Evolutionary conservation across 805 yeast species (phyloP), one percentile per base, ranked within the genome.

Genomic region (Danielia reshetovae): DNA sequence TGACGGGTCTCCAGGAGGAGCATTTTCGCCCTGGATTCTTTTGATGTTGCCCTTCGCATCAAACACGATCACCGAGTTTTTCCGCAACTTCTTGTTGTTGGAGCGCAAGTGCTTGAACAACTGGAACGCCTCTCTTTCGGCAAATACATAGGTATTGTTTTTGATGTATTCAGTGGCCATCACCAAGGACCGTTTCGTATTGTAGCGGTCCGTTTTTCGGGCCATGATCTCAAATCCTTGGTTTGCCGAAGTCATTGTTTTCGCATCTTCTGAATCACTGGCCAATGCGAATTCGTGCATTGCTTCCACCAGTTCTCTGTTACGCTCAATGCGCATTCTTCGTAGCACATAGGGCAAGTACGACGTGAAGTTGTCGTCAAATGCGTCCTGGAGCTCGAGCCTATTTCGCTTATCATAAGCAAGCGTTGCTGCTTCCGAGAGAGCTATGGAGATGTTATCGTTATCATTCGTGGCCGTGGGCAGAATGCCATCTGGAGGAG

Each of bases 371-470:
- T 67, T 67, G n/a, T 58, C 68, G 18, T 47, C 48, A 42, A 50
- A 67, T 2, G 61, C 49, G 0, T 49, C 55, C 46, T 65, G 72
- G n/a, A 65, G 48, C 21, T 62, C 62, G 24, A 55, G 42, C 13
- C 60, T 46, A 11, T 54, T 57, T 10, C 36, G 42, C 18, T 38
- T 39, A 16, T 52, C 47, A 14, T 46, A 39, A 17, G 46, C 36
- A 18, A 65, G 51, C 1, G 72, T 66, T n/a, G 58, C 67, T 4
- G 64, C 36, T 23, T 66, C 71, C 3, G 70, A 62, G 10, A 64
- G 43, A 4, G 60, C 59, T 14, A 41, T 35, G 6, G 59, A 53
- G 16, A 19, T 9, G 22, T 7, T 9, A 9, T 19, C 21, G 18
- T 30, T 27, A 15, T 8, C 5, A 13, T 25, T 15, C 17, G 27